phyloP scores from a whole-genome alignment of 306 rosid genomes.

The Cucurbita moschata region DNA sequence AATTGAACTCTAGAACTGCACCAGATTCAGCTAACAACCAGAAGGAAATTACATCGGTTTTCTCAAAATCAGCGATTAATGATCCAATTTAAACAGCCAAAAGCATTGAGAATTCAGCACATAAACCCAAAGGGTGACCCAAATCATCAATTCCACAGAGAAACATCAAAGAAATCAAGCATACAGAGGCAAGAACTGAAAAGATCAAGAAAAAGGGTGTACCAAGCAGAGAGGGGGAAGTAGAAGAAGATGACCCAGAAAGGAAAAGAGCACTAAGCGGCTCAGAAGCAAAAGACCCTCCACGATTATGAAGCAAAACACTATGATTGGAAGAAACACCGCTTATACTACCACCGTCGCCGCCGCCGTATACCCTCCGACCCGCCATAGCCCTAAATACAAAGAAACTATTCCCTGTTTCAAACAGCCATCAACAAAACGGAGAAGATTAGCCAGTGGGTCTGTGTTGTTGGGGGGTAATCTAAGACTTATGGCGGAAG shows the following conservation, averaged over 20 bases:
- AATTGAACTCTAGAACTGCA: background rate
- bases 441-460: background rate
- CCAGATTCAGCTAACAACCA: background rate
- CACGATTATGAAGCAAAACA: conserved; percentile 36
- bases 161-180: background rate
- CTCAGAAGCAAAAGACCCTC: conserved; percentile 17
- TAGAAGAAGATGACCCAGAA: conserved; percentile 34
- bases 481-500: conserved; percentile 73
- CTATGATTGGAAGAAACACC: conserved; percentile 15
- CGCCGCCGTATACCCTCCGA: conserved; percentile 22
- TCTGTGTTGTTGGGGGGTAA: background rate
- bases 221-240: conserved; percentile 40
- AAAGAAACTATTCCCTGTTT: conserved; percentile 8
- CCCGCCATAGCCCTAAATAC: conserved; percentile 32
- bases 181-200: background rate
- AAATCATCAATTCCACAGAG: background rate
- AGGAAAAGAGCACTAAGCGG: conserved; percentile 45
- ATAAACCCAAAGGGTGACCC: background rate
- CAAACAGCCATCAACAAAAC: conserved; percentile 7
- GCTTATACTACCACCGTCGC: background rate
- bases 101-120: background rate
- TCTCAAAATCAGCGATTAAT: background rate
- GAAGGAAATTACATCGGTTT: background rate
- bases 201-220: background rate
- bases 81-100: background rate